A percentile compares a stretch with the other conserved stretches of the same genome.
Evolutionary conservation across 768 basidiomycete genomes (phyloP).

Genomic region (Gyrodon lividus): DNA sequence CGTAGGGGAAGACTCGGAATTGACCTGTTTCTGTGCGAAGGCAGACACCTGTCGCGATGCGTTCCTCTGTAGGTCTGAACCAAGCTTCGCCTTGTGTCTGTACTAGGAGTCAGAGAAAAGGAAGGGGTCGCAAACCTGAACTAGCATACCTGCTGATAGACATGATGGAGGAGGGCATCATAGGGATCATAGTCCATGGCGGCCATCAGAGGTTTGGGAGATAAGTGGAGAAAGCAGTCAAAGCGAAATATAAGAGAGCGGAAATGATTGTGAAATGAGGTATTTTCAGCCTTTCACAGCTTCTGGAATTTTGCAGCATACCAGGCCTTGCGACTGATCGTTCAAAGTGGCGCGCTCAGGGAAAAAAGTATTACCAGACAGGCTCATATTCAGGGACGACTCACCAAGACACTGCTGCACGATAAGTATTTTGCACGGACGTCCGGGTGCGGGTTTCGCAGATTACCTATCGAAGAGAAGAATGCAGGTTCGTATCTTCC

Average conservation of each 20-base stretch:
- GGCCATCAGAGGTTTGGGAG: constrained; percentile 4
- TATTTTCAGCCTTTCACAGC: not conserved
- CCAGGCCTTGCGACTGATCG: not conserved
- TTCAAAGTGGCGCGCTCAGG: not conserved
- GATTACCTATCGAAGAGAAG: constrained; percentile 10
- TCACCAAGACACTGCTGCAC: not conserved
- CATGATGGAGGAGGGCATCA: constrained; percentile 76
- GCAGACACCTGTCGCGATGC: constrained; percentile 74
- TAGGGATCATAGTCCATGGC: constrained; percentile 76
- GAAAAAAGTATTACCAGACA: constrained; percentile 1
- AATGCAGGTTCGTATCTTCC: not conserved
- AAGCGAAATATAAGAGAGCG: constrained; percentile 14
- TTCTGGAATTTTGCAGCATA: not conserved
- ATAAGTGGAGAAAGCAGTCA: not conserved
- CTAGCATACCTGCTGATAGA: constrained; percentile 66
- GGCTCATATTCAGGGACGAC: constrained; percentile 1
- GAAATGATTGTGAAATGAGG: not conserved
- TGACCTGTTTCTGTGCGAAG: constrained; percentile 63
- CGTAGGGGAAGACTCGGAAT: constrained; percentile 82
- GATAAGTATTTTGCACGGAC: constrained; percentile 3
- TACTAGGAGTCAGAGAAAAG: constrained; percentile 13
- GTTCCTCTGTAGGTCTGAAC: constrained; percentile 83
- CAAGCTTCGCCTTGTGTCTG: constrained; percentile 82
- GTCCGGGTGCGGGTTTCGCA: not conserved
- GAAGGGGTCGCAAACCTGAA: not conserved